Evolutionary conservation across 164 flowering plant genomes (phyloP).

Genomic region (Pachysandra terminalis): DNA sequence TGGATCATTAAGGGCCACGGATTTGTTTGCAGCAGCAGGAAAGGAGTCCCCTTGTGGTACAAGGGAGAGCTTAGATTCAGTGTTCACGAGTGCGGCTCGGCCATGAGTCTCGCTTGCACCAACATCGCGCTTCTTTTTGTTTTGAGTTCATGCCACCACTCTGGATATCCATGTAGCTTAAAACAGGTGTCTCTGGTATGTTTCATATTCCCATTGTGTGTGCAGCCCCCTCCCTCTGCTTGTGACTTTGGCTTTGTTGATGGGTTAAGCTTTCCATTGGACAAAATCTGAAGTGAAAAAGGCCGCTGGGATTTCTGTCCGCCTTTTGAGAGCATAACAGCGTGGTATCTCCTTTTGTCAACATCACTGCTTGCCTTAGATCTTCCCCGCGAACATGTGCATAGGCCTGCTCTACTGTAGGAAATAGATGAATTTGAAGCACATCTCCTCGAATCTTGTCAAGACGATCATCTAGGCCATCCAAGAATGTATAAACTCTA

Average conservation of each 20-base stretch:
- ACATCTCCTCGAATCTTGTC: not conserved
- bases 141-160: not conserved
- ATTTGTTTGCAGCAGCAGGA: no score
- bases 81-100: not conserved
- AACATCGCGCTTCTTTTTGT: not conserved
- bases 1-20: not conserved
- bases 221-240: not conserved
- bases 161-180: constrained; percentile 2
- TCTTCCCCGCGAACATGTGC: not conserved
- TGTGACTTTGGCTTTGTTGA: not conserved
- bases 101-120: not conserved
- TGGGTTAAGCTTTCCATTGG: not conserved
- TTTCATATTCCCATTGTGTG: not conserved
- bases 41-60: not conserved
- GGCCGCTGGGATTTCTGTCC: not conserved
- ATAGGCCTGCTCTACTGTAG: not conserved
- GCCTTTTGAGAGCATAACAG: not conserved
- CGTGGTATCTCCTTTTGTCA: not conserved
- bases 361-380: not conserved
- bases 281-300: not conserved
- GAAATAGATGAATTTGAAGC: not conserved
- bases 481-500: no score
- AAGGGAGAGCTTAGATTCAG: not conserved
- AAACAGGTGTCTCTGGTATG: not conserved
- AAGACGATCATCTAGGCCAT: no score